Evolutionary conservation across 805 yeast species (phyloP).

Genomic region (Metschnikowia noctiluminum): DNA sequence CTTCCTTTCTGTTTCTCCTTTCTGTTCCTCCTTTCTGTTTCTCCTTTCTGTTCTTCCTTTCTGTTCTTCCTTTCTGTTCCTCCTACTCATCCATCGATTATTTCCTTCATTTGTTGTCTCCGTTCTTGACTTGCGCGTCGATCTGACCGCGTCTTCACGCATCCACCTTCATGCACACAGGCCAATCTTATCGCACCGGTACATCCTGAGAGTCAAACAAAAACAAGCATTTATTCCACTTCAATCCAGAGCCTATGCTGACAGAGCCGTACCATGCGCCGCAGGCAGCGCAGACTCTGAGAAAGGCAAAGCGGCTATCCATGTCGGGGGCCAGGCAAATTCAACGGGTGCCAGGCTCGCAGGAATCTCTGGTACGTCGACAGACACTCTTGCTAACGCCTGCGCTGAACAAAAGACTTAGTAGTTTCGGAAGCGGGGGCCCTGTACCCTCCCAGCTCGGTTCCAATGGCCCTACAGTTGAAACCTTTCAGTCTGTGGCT

Average conservation of each 20-base stretch:
- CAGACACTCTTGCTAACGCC: conserved; percentile 33
- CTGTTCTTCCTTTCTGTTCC: too few relatives aligned
- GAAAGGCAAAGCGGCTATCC: conserved; percentile 17
- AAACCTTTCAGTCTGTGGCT: neutral
- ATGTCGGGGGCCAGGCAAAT: conserved; percentile 21
- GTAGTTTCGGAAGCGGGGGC: conserved; percentile 10
- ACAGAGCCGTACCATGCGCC: conserved; percentile 14
- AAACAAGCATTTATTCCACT: too few relatives aligned
- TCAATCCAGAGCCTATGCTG: neutral
- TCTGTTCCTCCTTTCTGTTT: too few relatives aligned
- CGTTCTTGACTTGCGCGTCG: too few relatives aligned
- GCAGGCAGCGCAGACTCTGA: conserved; percentile 14
- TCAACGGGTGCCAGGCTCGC: conserved; percentile 18
- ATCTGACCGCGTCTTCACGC: too few relatives aligned
- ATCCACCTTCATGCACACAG: too few relatives aligned
- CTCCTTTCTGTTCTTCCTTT: too few relatives aligned
- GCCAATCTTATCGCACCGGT: too few relatives aligned
- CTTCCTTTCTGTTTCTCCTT: too few relatives aligned
- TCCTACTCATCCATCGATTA: too few relatives aligned
- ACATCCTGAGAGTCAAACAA: too few relatives aligned
- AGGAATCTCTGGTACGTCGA: conserved; percentile 24
- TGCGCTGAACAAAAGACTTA: conserved; percentile 25
- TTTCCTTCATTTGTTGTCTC: too few relatives aligned
- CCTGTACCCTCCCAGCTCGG: neutral
- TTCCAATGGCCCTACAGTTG: neutral